phyloP scores from a whole-genome alignment of 768 basidiomycete species.

The Termitomyces sp. region DNA sequence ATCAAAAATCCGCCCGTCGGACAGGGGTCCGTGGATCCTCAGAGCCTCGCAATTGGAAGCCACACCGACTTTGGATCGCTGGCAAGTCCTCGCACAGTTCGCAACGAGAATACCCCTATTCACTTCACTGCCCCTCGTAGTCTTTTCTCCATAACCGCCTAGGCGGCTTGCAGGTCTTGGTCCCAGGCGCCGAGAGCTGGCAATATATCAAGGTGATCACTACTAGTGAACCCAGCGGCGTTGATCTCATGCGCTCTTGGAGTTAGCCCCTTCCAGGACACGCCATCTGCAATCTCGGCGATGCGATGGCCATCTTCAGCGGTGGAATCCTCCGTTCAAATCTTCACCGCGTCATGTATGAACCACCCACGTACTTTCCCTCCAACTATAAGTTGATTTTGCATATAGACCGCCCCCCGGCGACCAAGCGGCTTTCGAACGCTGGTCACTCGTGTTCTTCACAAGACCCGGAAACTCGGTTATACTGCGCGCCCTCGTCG shows the following conservation, averaged over 20 bases:
- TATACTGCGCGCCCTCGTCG: slow-evolving; percentile 45
- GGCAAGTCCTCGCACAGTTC: slow-evolving; percentile 29
- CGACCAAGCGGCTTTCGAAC: slow-evolving; percentile 43
- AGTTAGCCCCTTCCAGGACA: slow-evolving; percentile 47
- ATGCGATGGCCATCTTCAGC: slow-evolving; percentile 13
- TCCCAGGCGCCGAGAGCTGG: slow-evolving; percentile 60
- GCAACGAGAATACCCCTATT: slow-evolving; percentile 8
- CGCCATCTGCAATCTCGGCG: slow-evolving; percentile 52
- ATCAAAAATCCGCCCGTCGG: slow-evolving; percentile 45
- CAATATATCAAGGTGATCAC: slow-evolving; percentile 56
- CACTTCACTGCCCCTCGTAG: slow-evolving; percentile 38
- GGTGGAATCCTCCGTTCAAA: slow-evolving; percentile 20
- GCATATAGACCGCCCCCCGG: slow-evolving; percentile 55
- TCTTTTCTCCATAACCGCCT: slow-evolving; percentile 69
- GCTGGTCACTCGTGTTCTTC: slow-evolving; percentile 72
- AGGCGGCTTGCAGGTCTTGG: slow-evolving; percentile 67
- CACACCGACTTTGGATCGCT: slow-evolving; percentile 76
- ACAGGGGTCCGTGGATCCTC: slow-evolving; percentile 31
- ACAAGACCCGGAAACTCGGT: slow-evolving; percentile 55
- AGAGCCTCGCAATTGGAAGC: slow-evolving; percentile 38
- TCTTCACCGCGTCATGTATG: slow-evolving; percentile 15
- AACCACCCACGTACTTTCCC: background rate
- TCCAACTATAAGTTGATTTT: background rate
- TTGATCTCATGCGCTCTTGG: background rate
- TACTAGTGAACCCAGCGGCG: background rate